These are phyloP conservation scores for Triticum turgidum DNA, from an alignment of 176 grass and related monocot species.

Conservation along the genomic window DNA sequence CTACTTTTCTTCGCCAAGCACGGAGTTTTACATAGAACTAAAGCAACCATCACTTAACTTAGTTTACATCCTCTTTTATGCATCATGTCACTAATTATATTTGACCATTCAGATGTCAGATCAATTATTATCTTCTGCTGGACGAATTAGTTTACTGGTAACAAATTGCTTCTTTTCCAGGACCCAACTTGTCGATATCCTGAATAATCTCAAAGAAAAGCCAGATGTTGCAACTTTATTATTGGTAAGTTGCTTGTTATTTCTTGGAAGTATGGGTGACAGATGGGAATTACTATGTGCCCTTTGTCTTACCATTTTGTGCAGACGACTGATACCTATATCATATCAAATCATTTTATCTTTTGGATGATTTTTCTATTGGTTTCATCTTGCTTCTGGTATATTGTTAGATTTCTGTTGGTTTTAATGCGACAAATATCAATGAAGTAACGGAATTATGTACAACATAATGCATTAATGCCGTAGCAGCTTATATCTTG, in stretches of 20 bases:
- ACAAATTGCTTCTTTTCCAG: slow-evolving; percentile 56
- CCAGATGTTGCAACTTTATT: slow-evolving; percentile 97
- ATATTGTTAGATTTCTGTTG: not conserved
- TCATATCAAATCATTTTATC: not conserved
- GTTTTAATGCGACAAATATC: not conserved
- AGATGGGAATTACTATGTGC: slow-evolving; percentile 23
- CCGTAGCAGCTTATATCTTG: not conserved
- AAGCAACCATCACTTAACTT: slow-evolving; percentile 7
- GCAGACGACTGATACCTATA: not conserved
- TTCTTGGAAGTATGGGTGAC: slow-evolving; percentile 23
- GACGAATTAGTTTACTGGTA: not conserved
- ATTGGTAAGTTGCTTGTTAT: slow-evolving; percentile 61
- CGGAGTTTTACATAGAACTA: slow-evolving; percentile 18
- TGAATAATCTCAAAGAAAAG: slow-evolving; percentile 95
- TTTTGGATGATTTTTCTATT: not conserved
- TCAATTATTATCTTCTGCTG: not conserved
- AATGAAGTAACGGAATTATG: not conserved
- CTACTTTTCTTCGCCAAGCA: not conserved
- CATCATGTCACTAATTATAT: slow-evolving; percentile 17
- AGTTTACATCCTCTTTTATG: slow-evolving; percentile 13
- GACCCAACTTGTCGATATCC: slow-evolving; percentile 91
- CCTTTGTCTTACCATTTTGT: slow-evolving; percentile 22
- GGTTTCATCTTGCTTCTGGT: not conserved
- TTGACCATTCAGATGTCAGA: not conserved
- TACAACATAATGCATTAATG: not conserved